These are phyloP conservation scores for Domatiomyces globalis DNA, from an alignment of 2,329 filamentous ascomycete species.

Conservation along the genomic window DNA sequence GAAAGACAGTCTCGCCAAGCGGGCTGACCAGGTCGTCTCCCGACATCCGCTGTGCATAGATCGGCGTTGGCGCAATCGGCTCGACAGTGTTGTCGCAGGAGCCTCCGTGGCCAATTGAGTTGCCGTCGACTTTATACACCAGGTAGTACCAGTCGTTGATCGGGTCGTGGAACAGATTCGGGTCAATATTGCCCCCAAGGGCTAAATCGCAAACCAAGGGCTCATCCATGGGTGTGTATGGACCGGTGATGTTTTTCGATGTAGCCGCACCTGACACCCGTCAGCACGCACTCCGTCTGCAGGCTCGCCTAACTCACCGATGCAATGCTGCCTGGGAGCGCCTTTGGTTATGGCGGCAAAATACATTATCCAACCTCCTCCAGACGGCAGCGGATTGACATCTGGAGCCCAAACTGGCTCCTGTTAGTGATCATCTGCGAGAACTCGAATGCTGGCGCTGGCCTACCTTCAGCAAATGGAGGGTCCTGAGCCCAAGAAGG, in stretches of 20 bases:
- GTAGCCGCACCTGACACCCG: slow-evolving; percentile 46
- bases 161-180: slow-evolving; percentile 40
- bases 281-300: slow-evolving; percentile 22
- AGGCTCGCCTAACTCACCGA: slow-evolving; percentile 12
- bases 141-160: slow-evolving; percentile 39
- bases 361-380: slow-evolving; percentile 39
- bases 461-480: slow-evolving; percentile 18
- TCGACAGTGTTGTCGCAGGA: slow-evolving; percentile 17
- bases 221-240: slow-evolving; percentile 31
- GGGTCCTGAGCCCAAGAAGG: slow-evolving; percentile 37
- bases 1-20: slow-evolving; percentile 5
- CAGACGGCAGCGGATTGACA: slow-evolving; percentile 16
- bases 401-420: background rate
- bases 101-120: slow-evolving; percentile 32
- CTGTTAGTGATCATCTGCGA: slow-evolving; percentile 25
- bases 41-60: slow-evolving; percentile 5
- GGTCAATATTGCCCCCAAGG: slow-evolving; percentile 45
- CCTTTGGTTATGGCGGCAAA: slow-evolving; percentile 30
- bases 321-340: background rate
- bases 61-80: slow-evolving; percentile 24
- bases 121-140: slow-evolving; percentile 50
- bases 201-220: slow-evolving; percentile 37
- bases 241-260: slow-evolving; percentile 32
- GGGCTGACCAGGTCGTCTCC: slow-evolving; percentile 5
- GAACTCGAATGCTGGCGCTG: slow-evolving; percentile 44